Base-by-base conservation (phyloP, 345 rosid genomes). In the Aegle marmelos region DNA sequence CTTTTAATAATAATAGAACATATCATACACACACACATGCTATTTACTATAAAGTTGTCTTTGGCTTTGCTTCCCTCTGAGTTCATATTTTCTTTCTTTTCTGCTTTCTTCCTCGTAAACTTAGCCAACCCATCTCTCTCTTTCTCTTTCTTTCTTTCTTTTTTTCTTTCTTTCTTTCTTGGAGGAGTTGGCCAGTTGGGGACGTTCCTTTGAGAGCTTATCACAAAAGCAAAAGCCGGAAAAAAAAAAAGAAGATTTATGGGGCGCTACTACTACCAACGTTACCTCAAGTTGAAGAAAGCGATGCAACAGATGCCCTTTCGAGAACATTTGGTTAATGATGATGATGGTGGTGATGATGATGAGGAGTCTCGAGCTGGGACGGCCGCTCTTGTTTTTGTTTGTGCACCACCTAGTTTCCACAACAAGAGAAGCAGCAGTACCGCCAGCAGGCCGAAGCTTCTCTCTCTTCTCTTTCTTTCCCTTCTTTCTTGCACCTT, bases 401-500 rank as follows among this genome's bases (percentile, higher is more conserved):
- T 80, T 60, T 85, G 77, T 58, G 59, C 78, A 45, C 81, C 82
- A 4, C 82, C 39, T 80, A 73, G 76, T 33, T 31, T 7, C 56
- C 74, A 83, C 65, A 85, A 53, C 76, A 87, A 72, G 81, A 91
- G 67, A 80, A 34, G 30, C 74, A 30, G 28, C 57, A 92, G 79
- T 81, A 86, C 84, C 83, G 86, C 83, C 74, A 81, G 82, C 77
- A 91, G 86, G 82, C 92, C 88, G 37, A 91, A 88, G 81, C 89
- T 93, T 84, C 76, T 88, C 1, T 81, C 83, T 67, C 79, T 91
- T 31, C 80, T 95, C 73, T 63, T 93, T n/a, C 90, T 95, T 50
- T 86, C 90, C 21, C 71, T 94, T 48, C 83, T 94, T 64, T 92
- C 90, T 75, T 92, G 89, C 79, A 79, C 79, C 83, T 81, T 94